Evolutionary conservation across 108 stramenopile species (phyloP), one percentile per base, ranked within the genome.

Genomic region (Cyclostephanos tholiformis): DNA sequence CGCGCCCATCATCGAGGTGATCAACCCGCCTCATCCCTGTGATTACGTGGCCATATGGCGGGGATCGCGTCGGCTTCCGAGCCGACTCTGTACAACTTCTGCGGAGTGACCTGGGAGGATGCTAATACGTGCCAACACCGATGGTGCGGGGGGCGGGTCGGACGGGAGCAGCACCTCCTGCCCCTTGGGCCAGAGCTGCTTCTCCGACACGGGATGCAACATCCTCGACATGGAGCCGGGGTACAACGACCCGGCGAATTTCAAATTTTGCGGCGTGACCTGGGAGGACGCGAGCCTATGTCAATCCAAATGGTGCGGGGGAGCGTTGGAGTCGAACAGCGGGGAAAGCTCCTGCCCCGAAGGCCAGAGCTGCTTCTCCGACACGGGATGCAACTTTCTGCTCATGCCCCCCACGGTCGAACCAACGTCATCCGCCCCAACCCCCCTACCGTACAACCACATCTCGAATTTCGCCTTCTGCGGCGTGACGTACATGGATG

Each of bases 131-230:
- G 52, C 8, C 20, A 10, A 8, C 8, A 6, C 6, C 52, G 25
- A 8, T 53, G 52, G 52, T 53, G 52, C 8, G n/a, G n/a, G n/a
- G n/a, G 52, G 52, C 2, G 41, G 41, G 4, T 1, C 41, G 41
- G 52, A 53, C 20, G 1, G 20, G 0, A 53, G 52, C 23, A n/a
- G n/a, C n/a, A n/a, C n/a, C n/a, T n/a, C n/a, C n/a, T 53, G 52
- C 52, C 52, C 52, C 6, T 17, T 20, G 1, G 52, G 52, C 23
- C 52, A 53, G 52, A 53, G 52, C 52, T 53, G 52, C 23, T 53
- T 53, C 23, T 17, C 52, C 20, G 52, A 53, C 23, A 53, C 52
- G 52, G 19, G 1, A 20, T 53, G 52, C 52, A 53, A 53, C 23
- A 20, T 53, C 23, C 52, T 41, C 8, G 41, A 41, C 41, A 53